Base-by-base conservation (phyloP, 768 basidiomycete genomes). In the Peribolospora baueri region DNA sequence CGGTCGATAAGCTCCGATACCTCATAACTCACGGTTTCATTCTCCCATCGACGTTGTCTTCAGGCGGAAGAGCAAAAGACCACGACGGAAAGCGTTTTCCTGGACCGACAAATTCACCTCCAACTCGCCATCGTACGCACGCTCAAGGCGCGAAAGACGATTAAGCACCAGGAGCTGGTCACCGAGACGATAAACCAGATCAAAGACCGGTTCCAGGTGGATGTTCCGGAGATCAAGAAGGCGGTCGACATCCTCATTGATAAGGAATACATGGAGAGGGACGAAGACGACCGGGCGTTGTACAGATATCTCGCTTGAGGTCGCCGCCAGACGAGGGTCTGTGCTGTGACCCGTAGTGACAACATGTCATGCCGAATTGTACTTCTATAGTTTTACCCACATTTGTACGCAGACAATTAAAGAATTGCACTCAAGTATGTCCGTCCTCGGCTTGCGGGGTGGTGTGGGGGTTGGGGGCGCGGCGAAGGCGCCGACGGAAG, bases 91-190 rank as follows among this genome's bases (percentile, higher is more conserved):
- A 75, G 81, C 49, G 85, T 98, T 45, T 83, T 90, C 60, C 77
- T 79, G 42, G 88, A 95, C 67, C 77, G 91, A 57, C 79, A 80
- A 57, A 75, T 80, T 62, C 79, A 80, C 56, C 72, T 97, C 10
- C 87, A 97, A 61, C 88, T 88, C 0, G 90, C 90, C 25, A 90
- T 98, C 61, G 91, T 98, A 42, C 80, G 93, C 5, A 78, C 91
- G 63, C 90, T 97, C 87, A 97, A 97, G 66, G 79, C 78, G 3
- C 76, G 77, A 61, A 97, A 91, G 70, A 81, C 82, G 68, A 71
- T 91, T 68, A 72, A 70, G 37, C 78, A 85, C 62, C 78, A 82
- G 61, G 74, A 81, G 60, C 73, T 97, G 62, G 81, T 84, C 68
- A 75, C 77, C 51, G 79, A 79, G 59, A 84, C 84, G 7, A 78